phyloP scores from a whole-genome alignment of 192 early-diverging fungal species.

The Ramicandelaber brevisporus region DNA sequence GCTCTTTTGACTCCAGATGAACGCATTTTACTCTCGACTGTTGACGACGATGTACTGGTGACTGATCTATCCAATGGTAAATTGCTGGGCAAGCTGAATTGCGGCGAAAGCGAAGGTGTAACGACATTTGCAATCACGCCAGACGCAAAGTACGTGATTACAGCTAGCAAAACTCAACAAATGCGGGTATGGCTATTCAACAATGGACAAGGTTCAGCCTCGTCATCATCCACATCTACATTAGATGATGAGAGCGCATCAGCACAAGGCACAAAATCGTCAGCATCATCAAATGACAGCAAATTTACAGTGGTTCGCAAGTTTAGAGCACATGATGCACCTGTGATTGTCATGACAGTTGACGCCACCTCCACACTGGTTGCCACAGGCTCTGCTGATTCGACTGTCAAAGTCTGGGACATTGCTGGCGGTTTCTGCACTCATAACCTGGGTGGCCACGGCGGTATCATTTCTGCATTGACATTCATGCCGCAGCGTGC shows the following conservation, averaged over 20 bases:
- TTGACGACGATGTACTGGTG: too few species aligned
- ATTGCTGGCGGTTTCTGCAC: slow-evolving; percentile 77
- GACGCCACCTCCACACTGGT: slow-evolving; percentile 74
- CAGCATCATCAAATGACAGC: too few species aligned
- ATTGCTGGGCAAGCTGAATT: too few species aligned
- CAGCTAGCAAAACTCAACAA: slow-evolving; percentile 54
- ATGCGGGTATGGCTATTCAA: slow-evolving; percentile 63
- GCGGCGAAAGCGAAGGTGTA: slow-evolving; percentile 67
- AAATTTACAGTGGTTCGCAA: slow-evolving; percentile 28
- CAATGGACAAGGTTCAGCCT: too few species aligned
- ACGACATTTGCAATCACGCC: slow-evolving; percentile 69
- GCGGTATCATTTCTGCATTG: slow-evolving; percentile 59
- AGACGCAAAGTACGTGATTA: slow-evolving; percentile 46
- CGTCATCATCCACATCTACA: too few species aligned
- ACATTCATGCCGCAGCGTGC: slow-evolving; percentile 42
- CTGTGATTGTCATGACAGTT: slow-evolving; percentile 77
- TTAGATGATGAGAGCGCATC: too few species aligned
- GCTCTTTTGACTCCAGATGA: too few species aligned
- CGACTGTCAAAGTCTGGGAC: slow-evolving; percentile 90
- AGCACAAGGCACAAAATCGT: too few species aligned
- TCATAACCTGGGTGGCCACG: slow-evolving; percentile 85
- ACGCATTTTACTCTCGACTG: too few species aligned
- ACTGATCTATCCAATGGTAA: too few species aligned
- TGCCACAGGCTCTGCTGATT: slow-evolving; percentile 90
- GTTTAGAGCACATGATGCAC: slow-evolving; percentile 68